These are phyloP conservation scores for Russula virescens DNA, from an alignment of 768 basidiomycete genomes.

Conservation along the genomic window DNA sequence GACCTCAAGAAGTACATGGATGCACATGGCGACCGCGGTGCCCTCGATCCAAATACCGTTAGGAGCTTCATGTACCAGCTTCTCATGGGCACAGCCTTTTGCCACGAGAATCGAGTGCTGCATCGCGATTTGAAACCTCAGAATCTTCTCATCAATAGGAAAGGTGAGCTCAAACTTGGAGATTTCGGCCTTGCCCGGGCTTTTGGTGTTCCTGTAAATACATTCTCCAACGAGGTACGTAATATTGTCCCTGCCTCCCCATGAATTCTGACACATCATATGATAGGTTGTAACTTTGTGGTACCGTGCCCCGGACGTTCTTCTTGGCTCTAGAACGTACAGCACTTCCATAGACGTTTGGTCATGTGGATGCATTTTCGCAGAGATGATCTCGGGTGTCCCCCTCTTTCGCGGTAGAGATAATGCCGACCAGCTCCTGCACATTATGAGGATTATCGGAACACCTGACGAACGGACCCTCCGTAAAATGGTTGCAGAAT, in stretches of 20 bases:
- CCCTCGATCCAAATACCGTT: conserved; percentile 81
- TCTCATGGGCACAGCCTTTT: conserved; percentile 94
- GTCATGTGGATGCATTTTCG: conserved; percentile 99
- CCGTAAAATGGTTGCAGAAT: conserved; percentile 84
- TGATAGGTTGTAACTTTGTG: conserved; percentile 90
- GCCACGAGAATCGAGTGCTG: conserved; percentile 96
- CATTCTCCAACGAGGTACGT: conserved; percentile 90
- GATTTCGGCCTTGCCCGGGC: conserved; percentile 97
- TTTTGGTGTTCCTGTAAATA: conserved; percentile 98
- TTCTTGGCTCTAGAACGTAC: conserved; percentile 94
- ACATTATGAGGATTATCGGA: conserved; percentile 96
- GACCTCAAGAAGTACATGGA: conserved; percentile 99
- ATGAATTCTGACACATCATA: conserved; percentile 12
- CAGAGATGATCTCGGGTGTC: conserved; percentile 98
- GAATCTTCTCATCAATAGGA: conserved; percentile 94
- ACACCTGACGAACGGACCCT: conserved; percentile 88
- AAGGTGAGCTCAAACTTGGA: conserved; percentile 94
- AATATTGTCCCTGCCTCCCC: conserved; percentile 6
- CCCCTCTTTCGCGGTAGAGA: conserved; percentile 96
- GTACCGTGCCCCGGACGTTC: conserved; percentile 98
- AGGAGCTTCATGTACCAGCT: conserved; percentile 98
- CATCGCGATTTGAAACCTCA: conserved; percentile 98
- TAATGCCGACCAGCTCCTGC: conserved; percentile 95
- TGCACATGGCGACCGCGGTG: conserved; percentile 91
- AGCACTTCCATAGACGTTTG: conserved; percentile 98